phyloP scores from a whole-genome alignment of 2,329 filamentous ascomycete genomes.

The Cladobotryum mycophilum region DNA sequence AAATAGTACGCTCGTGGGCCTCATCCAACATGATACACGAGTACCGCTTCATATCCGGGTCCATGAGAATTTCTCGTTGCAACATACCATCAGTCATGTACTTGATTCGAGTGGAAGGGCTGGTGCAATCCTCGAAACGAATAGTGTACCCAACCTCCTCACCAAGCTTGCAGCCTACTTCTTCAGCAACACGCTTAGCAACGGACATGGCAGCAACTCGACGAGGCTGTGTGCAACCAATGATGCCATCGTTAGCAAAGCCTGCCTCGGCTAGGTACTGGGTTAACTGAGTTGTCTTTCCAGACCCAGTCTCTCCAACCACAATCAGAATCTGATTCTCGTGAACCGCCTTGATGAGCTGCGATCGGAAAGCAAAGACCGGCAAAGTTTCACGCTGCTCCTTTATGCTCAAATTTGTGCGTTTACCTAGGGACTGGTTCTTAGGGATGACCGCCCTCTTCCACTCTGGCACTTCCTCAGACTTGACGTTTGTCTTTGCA shows the following conservation, averaged over 20 bases:
- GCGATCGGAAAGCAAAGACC: constrained; percentile 80
- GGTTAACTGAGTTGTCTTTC: constrained; percentile 94
- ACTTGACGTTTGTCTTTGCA: constrained; percentile 52
- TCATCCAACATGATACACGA: constrained; percentile 98
- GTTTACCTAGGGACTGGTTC: constrained; percentile 74
- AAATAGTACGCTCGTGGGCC: constrained; percentile 93
- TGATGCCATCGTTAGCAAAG: constrained; percentile 79
- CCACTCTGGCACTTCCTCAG: constrained; percentile 82
- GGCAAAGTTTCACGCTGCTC: constrained; percentile 87
- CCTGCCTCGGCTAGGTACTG: constrained; percentile 93
- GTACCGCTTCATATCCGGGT: constrained; percentile 82
- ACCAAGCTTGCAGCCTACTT: constrained; percentile 85
- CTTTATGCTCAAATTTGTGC: constrained; percentile 88
- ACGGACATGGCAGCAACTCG: constrained; percentile 98
- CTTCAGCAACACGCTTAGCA: constrained; percentile 91
- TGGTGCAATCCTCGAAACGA: constrained; percentile 92
- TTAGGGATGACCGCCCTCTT: constrained; percentile 76
- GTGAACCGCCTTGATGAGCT: constrained; percentile 78
- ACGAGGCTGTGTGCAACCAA: constrained; percentile 94
- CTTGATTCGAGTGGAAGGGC: constrained; percentile 85
- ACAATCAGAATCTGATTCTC: constrained; percentile 92
- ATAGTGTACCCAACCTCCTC: constrained; percentile 96
- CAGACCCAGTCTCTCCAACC: constrained; percentile 93
- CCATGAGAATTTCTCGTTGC: constrained; percentile 87
- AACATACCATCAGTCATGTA: constrained; percentile 99